These are phyloP conservation scores for Nigrograna mackinnonii DNA, from an alignment of 2,329 filamentous ascomycete genomes.

Conservation along the genomic window DNA sequence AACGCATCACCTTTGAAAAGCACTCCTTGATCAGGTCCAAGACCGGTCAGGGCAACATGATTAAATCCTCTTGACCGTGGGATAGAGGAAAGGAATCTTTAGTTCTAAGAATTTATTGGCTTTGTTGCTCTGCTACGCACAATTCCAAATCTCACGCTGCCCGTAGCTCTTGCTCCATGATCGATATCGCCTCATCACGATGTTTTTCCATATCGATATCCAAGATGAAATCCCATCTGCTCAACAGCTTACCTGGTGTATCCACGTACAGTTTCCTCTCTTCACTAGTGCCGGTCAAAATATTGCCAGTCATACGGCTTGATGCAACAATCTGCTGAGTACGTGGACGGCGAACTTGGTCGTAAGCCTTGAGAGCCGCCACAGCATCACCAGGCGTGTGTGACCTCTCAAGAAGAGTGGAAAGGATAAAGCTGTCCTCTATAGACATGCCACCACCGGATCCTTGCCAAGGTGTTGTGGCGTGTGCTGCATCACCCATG, in stretches of 20 bases:
- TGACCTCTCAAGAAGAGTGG: constrained; percentile 27
- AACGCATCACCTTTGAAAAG: no score
- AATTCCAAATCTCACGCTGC: not conserved
- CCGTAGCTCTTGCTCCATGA: not conserved
- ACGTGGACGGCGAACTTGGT: constrained; percentile 13
- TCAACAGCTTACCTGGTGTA: not conserved
- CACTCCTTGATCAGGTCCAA: no score
- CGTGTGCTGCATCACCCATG: constrained; percentile 58
- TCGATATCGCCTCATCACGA: not conserved
- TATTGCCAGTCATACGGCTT: constrained; percentile 1
- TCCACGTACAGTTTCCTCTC: not conserved
- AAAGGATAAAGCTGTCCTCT: constrained; percentile 53
- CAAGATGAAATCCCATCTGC: constrained; percentile 4
- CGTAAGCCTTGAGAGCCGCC: constrained; percentile 37
- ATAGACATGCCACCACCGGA: constrained; percentile 56
- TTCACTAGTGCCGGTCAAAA: not conserved
- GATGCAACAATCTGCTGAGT: constrained; percentile 7
- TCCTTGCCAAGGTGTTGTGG: constrained; percentile 53
- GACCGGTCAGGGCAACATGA: no score
- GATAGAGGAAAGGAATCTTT: no score
- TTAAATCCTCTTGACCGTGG: no score
- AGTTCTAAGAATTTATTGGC: not conserved
- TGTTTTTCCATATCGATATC: not conserved
- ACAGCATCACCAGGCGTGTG: constrained; percentile 14
- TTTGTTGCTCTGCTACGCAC: not conserved